Percentiles rank a stretch among this genome's conserved stretches.
Evolutionary conservation across 176 grass and related monocot species (phyloP).

Genomic region (Phyllostachys edulis): DNA sequence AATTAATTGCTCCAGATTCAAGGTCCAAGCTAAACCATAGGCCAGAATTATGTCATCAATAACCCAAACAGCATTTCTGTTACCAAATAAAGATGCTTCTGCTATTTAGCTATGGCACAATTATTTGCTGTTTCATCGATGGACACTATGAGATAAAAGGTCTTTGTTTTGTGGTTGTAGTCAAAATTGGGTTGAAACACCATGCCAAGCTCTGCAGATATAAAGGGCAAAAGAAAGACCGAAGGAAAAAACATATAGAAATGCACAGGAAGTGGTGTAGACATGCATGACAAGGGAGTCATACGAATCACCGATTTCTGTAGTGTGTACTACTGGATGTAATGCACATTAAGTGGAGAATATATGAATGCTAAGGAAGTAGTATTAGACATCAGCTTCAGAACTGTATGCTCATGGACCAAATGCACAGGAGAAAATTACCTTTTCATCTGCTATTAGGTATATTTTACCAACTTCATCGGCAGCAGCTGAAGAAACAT

Average conservation of each 20-base stretch:
- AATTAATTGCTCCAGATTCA: background rate
- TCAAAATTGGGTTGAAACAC: background rate
- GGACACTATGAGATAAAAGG: background rate
- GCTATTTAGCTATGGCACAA: background rate
- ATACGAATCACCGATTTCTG: background rate
- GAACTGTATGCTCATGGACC: background rate
- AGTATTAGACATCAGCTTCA: background rate
- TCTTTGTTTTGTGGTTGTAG: background rate
- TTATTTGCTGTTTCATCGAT: background rate
- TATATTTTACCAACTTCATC: constrained; percentile 98
- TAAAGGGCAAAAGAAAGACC: background rate
- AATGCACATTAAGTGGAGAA: background rate
- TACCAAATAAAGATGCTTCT: background rate
- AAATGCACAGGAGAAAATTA: constrained; percentile 23
- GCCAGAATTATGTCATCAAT: background rate
- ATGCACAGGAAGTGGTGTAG: background rate
- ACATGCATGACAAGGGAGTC: background rate
- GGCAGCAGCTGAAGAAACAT: constrained; percentile 85
- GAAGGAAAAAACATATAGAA: background rate
- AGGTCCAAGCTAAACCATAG: background rate
- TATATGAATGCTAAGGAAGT: constrained; percentile 18
- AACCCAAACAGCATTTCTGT: background rate
- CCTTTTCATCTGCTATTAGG: constrained; percentile 74
- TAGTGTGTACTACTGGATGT: background rate
- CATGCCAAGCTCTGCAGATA: background rate